Evolutionary conservation across 2,329 filamentous ascomycete species (phyloP), one percentile per base, ranked within the genome.

Genomic region (Cylindrodendrum hubeiense): DNA sequence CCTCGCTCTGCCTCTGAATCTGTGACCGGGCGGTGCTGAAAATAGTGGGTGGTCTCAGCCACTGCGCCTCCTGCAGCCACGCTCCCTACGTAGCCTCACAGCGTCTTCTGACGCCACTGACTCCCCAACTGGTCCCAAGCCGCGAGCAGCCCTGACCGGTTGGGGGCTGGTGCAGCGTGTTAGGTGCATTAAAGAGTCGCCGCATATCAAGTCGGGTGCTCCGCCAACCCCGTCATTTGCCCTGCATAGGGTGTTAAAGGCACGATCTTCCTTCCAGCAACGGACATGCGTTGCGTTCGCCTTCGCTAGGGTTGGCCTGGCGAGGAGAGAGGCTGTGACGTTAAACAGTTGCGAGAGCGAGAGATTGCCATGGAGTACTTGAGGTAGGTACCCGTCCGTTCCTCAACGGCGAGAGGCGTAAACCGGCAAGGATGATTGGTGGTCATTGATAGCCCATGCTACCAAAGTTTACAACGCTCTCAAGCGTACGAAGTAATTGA

Each of bases 41-140:
- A 64, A 56, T 64, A 64, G 61, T 52, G 46, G 6, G 19, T 51
- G 22, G 30, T 19, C 41, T 50, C 49, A 24, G 47, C 51, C 61
- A 60, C 52, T 60, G 43, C 49, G 49, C 51, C 49, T 37, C 50
- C 15, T 65, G 50, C 43, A 50, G 51, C 41, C 28, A 46, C 55
- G 37, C 26, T 28, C 26, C 28, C n/a, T 26, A 22, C 46, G 53
- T 57, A 28, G 15, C 37, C 37, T n/a, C 15, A n/a, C 37, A n/a
- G 37, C 15, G 37, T 5, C n/a, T n/a, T 39, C 37, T 7, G 37
- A 30, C 28, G 28, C 37, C 34, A 5, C 15, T n/a, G n/a, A n/a
- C 17, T n/a, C n/a, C n/a, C 8, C 8, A n/a, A 39, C 15, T 39
- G 17, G 37, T 39, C 8, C 15, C n/a, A 39, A 39, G 8, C n/a